Evolutionary conservation across 148 eudicot species (phyloP).

Genomic region (Hydrangea macrophylla): DNA sequence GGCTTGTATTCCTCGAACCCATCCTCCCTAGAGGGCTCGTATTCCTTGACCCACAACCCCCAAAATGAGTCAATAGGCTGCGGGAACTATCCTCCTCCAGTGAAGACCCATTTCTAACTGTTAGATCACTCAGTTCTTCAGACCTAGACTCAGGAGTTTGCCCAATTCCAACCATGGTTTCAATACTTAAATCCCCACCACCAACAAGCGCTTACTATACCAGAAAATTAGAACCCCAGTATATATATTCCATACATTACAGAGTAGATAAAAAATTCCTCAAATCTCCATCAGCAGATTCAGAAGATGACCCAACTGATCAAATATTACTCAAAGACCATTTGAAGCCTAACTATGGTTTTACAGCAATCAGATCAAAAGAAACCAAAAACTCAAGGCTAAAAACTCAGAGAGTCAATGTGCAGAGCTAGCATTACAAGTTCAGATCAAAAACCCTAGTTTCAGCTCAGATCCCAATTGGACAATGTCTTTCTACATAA

Average conservation of each 20-base stretch:
- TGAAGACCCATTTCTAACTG: too few relatives aligned
- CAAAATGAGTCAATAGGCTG: constrained; percentile 39
- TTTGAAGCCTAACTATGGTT: neutral
- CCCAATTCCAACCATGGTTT: constrained; percentile 45
- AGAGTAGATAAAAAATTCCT: neutral
- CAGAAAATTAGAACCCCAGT: neutral
- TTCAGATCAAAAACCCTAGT: neutral
- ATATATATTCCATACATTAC: neutral
- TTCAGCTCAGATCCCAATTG: neutral
- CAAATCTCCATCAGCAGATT: neutral
- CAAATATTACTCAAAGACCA: constrained; percentile 5
- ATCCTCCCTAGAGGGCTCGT: too few relatives aligned
- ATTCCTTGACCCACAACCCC: constrained; percentile 52
- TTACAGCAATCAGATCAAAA: constrained; percentile 4
- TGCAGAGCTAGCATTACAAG: neutral
- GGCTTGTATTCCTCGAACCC: constrained; percentile 75
- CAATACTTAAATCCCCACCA: too few relatives aligned
- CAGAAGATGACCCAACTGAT: neutral
- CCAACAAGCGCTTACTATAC: neutral
- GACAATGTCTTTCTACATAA: too few relatives aligned
- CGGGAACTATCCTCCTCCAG: constrained; percentile 37
- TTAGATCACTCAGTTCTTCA: too few relatives aligned
- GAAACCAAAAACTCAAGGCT: constrained; percentile 7
- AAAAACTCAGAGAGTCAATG: neutral
- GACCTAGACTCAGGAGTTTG: too few relatives aligned